Evolutionary conservation across 345 rosid genomes (phyloP), one percentile per base, ranked within the genome.

Genomic region (Reutealis trisperma): DNA sequence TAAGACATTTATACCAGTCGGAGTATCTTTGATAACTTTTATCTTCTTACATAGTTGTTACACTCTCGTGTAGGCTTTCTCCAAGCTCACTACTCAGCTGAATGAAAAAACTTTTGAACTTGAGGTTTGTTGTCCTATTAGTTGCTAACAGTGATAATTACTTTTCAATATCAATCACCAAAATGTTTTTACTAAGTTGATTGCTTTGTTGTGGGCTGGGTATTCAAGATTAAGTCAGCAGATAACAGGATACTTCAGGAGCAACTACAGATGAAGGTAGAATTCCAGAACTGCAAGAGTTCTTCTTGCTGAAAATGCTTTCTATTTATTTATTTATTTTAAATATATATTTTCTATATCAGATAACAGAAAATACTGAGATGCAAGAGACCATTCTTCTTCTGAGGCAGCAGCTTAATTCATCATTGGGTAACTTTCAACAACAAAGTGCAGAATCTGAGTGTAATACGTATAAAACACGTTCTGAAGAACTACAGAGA

Each of bases 221-320:
- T 63, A 57, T 80, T 80, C 57, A 83, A 90, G 95, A 85, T 91
- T 63, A 89, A 81, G 76, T 85, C 91, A 16, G 95, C 95, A 0
- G 95, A 89, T 83, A 91, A 89, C 77, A 86, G 95, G 82, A 78
- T 89, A 76, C 90, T 89, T 69, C 91, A 89, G 80, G 94, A 91
- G 78, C 94, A 89, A 66, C 84, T 91, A 66, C 90, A 91, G 81
- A 75, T 77, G 78, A 91, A 91, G 92, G 94, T 91, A 82, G 67
- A 55, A 32, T 68, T 44, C 75, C 30, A 47, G 60, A 80, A 70
- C 76, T 66, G 60, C 44, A 24, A 22, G 67, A 10, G 60, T 49
- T 63, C 44, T 16, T 63, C 44, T 16, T 77, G 34, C 34, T 58
- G 49, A 30, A 15, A 12, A 61, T 18, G 8, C 22, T 34, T 7